Evolutionary conservation across 2,329 filamentous ascomycete genomes (phyloP).

Genomic region (Aspergillus sergii): DNA sequence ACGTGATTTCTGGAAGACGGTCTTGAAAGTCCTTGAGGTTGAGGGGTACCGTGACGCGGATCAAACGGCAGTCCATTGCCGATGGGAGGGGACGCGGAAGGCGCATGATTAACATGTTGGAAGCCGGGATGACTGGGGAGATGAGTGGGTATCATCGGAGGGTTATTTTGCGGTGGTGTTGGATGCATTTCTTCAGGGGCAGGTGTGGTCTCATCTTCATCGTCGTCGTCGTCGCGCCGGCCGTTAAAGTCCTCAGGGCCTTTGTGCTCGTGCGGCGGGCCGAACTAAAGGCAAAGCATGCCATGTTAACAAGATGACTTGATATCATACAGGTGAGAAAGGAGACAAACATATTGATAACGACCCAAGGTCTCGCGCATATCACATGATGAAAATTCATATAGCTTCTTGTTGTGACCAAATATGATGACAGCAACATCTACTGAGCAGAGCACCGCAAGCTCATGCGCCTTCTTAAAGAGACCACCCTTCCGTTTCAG

Average conservation of each 20-base stretch:
- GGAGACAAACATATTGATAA: conserved; percentile 80
- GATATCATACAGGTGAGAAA: conserved; percentile 3
- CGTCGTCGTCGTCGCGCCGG: conserved; percentile 72
- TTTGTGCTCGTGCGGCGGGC: conserved; percentile 92
- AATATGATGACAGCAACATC: conserved; percentile 99
- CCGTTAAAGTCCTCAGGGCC: conserved; percentile 90
- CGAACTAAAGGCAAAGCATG: conserved; percentile 65
- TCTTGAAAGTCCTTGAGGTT: conserved; percentile 73
- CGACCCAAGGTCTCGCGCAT: conserved; percentile 87
- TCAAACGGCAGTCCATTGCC: conserved; percentile 73
- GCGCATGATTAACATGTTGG: conserved; percentile 79
- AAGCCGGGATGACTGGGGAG: conserved; percentile 70
- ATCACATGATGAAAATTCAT: conserved; percentile 93
- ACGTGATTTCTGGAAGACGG: conserved; percentile 80
- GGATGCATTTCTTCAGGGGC: conserved; percentile 66
- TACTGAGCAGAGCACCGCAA: conserved; percentile 96
- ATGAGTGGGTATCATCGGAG: conserved; percentile 69
- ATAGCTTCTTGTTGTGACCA: conserved; percentile 97
- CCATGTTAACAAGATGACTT: conserved; percentile 18
- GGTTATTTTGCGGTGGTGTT: conserved; percentile 48
- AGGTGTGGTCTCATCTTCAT: conserved; percentile 75
- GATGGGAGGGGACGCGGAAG: conserved; percentile 87
- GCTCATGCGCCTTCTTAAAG: conserved; percentile 99
- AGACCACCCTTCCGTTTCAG: conserved; percentile 97
- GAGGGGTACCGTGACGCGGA: conserved; percentile 77